Base-by-base conservation (phyloP, 2,329 filamentous ascomycete species). In the Fusarium nanum region DNA sequence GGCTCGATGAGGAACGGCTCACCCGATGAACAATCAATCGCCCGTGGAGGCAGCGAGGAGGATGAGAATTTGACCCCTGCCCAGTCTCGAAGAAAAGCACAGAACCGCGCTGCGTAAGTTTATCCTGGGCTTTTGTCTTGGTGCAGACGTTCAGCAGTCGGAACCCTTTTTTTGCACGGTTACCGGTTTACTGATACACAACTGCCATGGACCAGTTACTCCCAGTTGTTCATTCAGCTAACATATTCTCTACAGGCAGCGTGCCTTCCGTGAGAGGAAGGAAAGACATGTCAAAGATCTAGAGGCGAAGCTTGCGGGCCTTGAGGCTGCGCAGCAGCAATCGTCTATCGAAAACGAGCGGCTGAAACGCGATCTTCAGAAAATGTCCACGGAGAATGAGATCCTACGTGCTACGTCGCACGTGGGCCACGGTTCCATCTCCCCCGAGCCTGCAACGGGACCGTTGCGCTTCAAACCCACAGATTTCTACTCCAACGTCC, bases 221-320 rank as follows among this genome's bases (percentile, higher is more conserved):
- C 7, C 30, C 27, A 42, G 50, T 42, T 32, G 14, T n/a, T 32
- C 45, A 44, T 20, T 13, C 52, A 44, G 53, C 70, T 75, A 64
- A 76, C 69, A 56, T 41, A 18, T 46, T 16, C 40, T 48, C 25
- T 20, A 37, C 68, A 98, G 95, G 49, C 96, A 98, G 86, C 91
- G 95, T 74, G 95, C 96, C 32, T 98, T 98, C 80, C 93, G 95
- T 65, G 95, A 98, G 81, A 91, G 95, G 73, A 98, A 98, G 81
- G 95, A 98, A 79, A 91, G 91, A 61, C 94, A 97, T 76, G 94
- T 98, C 68, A 94, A 94, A 79, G 94, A 98, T 66, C 90, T 98
- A 25, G 94, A 98, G 81, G 88, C 89, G 60, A 96, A 97, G 78
- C 89, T 98, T 28, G 91, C 88, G 52, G 86, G 84, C 50, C 88